Evolutionary conservation across 352 stramenopile species (phyloP), one percentile per base, ranked within the genome.

Genomic region (Pythium angustatum): DNA sequence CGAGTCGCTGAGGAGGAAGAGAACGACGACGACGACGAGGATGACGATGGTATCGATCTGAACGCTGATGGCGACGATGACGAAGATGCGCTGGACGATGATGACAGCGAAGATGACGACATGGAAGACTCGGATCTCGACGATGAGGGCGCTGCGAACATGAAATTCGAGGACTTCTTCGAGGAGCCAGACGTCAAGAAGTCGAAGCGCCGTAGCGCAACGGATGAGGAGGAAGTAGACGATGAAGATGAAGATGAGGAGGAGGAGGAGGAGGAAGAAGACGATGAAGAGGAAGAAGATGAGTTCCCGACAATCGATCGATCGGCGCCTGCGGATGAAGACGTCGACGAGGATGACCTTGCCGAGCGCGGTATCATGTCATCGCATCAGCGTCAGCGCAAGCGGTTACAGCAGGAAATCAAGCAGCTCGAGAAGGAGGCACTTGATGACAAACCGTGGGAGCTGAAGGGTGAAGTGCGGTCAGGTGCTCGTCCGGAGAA

Each of bases 371-470:
- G 85, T 38, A 89, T 93, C 53, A 84, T 85, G 81, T 94, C 80
- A 26, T 90, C 82, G 14, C 77, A 94, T 65, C 83, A 89, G 66
- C 87, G 81, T 24, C 80, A 87, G 47, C 76, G 83, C 27, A 68
- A 85, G 38, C 75, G 75, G 21, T 66, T 94, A 52, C 78, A 90
- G 58, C 78, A 92, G 55, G 76, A 97, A 56, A 97, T 98, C 60
- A 81, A 87, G 43, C 75, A 93, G 48, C 72, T 97, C 47, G 91
- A 98, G 65, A 68, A 93, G 38, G 79, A 95, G 64, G 81, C 95
- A 19, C 75, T 98, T n/a, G 77, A 84, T 5, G 92, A 98, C 58
- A 98, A 98, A 70, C 91, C 91, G 30, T 98, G 94, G 94, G 69
- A 88, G 72, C 85, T 98, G 72, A 96, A 92, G 63, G 94, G 94